Base-by-base conservation (phyloP, 179 eudicot genomes). In the Silene noctiflora region DNA sequence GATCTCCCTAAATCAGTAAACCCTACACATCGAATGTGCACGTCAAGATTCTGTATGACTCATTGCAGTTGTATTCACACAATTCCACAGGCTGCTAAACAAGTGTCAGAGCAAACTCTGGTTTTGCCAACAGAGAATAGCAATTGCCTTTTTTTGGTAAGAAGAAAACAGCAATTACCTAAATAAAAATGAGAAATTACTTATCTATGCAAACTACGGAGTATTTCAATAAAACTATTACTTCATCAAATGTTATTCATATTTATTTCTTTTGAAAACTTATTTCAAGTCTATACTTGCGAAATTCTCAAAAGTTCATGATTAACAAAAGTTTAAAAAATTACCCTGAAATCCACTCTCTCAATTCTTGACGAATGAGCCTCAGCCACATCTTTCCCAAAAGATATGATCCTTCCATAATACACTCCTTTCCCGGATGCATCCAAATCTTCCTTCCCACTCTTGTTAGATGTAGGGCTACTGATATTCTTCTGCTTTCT, bases 351-450 rank as follows among this genome's bases (percentile, higher is more conserved):
- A 65, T 93, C 91, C 39, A 83, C 72, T 71, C 88, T 85, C 72
- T 88, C 85, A 53, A 93, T 87, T 62, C 84, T 83, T 8, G 91
- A 86, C 21, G 93, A 83, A 77, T 83, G 87, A 74, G 86, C 79
- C 67, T 86, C 88, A 6, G 98, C 90, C n/a, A 87, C 84, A 66
- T 88, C 92, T 78, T 93, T 95, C 68, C 96, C 97, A 77, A 95
- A 93, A 42, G 99, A 91, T 78, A 95, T 76, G 7, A 95, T 78
- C 81, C 98, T 93, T 72, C 98, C 99, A 82, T 91, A 95, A 67
- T 89, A 84, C 51, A 79, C 87, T 64, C 63, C 77, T 67, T 82
- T 86, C 61, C 69, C 69, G 59, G 78, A 53, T 27, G 53, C 16
- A 53, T 65, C 78, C 25, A 55, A 72, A 60, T 70, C 51, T 78